Conservation (phyloP, 306 rosid species). For the Prunus mira region DNA sequence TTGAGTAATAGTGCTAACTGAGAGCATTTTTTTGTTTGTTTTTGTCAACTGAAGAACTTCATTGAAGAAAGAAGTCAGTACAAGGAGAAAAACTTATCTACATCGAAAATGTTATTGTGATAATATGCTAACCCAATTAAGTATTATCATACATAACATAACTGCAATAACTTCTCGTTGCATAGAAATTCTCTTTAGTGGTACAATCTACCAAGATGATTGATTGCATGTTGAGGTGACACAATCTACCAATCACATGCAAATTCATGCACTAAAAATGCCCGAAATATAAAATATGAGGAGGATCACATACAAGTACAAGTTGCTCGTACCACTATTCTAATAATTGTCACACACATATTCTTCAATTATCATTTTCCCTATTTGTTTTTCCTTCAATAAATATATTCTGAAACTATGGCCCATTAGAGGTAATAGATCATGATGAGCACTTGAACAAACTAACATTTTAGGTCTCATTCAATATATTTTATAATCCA, state of each 20-base stretch:
- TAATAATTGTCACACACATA: neutral
- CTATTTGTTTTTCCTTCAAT: neutral
- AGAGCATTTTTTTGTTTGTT: too few relatives aligned
- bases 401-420: neutral
- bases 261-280: neutral
- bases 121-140: too few relatives aligned
- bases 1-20: too few relatives aligned
- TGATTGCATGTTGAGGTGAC: too few relatives aligned
- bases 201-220: too few relatives aligned
- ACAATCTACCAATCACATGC: too few relatives aligned
- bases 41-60: too few relatives aligned
- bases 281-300: neutral
- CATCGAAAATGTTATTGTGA: accelerated
- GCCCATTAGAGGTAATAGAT: neutral
- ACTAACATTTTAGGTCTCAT: neutral
- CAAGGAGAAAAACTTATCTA: too few relatives aligned
- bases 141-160: too few relatives aligned
- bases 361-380: neutral
- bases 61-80: too few relatives aligned
- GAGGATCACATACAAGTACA: neutral
- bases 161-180: too few relatives aligned
- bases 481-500: neutral
- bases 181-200: too few relatives aligned
- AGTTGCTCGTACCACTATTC: neutral
- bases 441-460: neutral